Percentiles rank a stretch among this genome's conserved stretches.
These are phyloP conservation scores for Potentilla sterilis DNA, from an alignment of 306 rosid species.

Conservation along the genomic window DNA sequence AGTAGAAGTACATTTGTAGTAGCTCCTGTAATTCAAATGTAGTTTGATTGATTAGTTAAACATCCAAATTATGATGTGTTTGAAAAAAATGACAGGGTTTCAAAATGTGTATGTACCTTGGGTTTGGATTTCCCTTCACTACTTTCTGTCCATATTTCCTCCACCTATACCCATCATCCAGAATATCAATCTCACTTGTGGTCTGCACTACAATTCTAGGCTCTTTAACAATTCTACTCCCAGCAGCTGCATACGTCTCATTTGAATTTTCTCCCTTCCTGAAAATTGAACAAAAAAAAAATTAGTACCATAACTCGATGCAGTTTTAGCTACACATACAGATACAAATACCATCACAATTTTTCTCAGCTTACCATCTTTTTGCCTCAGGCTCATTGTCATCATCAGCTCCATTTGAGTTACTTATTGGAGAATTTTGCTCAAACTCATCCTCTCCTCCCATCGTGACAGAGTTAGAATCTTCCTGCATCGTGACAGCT, in stretches of 20 bases:
- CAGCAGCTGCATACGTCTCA: conserved; percentile 50
- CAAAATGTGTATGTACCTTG: conserved; percentile 51
- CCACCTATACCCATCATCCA: conserved; percentile 97
- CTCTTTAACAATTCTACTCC: conserved; percentile 74
- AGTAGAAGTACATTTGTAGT: conserved; percentile 81
- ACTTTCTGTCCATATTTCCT: conserved; percentile 98
- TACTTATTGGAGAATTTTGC: conserved; percentile 61
- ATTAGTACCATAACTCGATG: conserved; percentile 4
- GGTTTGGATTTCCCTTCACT: conserved; percentile 96
- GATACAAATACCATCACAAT: background rate
- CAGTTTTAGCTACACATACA: conserved; percentile 5
- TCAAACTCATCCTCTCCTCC: conserved; percentile 79
- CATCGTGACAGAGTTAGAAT: conserved; percentile 59
- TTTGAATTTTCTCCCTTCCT: conserved; percentile 77
- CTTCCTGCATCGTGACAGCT: conserved; percentile 49
- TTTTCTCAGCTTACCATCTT: conserved; percentile 55
- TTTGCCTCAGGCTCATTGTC: conserved; percentile 69
- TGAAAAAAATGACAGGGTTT: background rate
- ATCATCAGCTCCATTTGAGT: conserved; percentile 49
- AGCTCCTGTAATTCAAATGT: conserved; percentile 59
- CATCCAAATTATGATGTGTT: background rate
- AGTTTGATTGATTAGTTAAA: conserved; percentile 12
- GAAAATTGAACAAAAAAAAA: conserved; percentile 21
- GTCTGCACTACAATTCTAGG: conserved; percentile 99
- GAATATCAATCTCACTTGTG: conserved; percentile 87